A percentile compares a stretch with the other conserved stretches of the same genome.
These are phyloP conservation scores for Boletus fagicola DNA, from an alignment of 768 basidiomycete genomes.

Conservation along the genomic window DNA sequence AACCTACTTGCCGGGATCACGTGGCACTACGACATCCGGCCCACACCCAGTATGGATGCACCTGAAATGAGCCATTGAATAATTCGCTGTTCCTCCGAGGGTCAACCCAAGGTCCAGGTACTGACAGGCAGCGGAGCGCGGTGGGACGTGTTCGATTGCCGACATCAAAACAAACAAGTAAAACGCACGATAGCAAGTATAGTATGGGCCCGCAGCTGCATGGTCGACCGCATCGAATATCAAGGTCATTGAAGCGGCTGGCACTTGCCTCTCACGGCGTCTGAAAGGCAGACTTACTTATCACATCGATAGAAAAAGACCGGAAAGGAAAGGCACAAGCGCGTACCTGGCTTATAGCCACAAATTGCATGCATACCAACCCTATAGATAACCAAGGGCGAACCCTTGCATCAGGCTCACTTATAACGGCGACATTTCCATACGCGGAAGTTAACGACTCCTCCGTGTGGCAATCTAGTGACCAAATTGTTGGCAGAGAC, in stretches of 20 bases:
- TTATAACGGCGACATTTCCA: conserved; percentile 12
- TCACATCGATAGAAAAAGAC: conserved; percentile 3
- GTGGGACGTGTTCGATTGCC: conserved; percentile 8
- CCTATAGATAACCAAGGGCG: conserved; percentile 13
- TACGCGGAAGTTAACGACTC: background rate
- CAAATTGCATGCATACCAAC: conserved; percentile 6
- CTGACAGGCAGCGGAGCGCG: conserved; percentile 10
- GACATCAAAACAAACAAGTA: conserved; percentile 4
- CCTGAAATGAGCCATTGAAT: conserved; percentile 5
- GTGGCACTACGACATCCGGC: conserved; percentile 12
- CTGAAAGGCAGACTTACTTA: conserved; percentile 1
- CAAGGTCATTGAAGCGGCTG: conserved; percentile 1
- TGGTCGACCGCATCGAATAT: conserved; percentile 14
- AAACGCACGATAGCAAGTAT: conserved; percentile 17
- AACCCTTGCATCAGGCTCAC: conserved; percentile 11
- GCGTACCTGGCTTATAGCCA: conserved; percentile 18
- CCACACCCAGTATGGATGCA: background rate
- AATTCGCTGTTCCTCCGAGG: conserved; percentile 1
- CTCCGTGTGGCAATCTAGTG: conserved; percentile 3
- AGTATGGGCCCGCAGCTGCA: conserved; percentile 2
- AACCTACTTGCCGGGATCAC: conserved; percentile 31
- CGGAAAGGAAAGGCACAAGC: conserved; percentile 11
- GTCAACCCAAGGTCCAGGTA: conserved; percentile 13
- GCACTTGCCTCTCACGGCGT: conserved; percentile 17
- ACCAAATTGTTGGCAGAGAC: conserved; percentile 6